Conservation (phyloP, 345 rosid species). For the Anastatica hierochuntica region DNA sequence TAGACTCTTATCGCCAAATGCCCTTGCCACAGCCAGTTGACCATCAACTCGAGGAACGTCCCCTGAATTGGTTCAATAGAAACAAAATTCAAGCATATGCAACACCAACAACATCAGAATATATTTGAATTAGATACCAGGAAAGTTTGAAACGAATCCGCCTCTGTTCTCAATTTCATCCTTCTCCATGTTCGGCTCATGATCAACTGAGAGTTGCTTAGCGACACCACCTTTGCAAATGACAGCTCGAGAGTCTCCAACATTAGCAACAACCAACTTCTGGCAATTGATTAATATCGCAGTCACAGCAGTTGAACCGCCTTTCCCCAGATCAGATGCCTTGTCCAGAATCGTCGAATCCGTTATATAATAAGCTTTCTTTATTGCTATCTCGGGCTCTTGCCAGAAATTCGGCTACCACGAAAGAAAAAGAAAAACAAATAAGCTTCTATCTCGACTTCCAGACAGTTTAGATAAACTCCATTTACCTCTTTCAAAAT, state of each 20-base stretch:
- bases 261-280: slow-evolving; percentile 75
- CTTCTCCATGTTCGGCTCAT: slow-evolving; percentile 69
- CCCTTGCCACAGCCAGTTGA: slow-evolving; percentile 90
- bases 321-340: slow-evolving; percentile 64
- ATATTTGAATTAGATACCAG: slow-evolving; percentile 39
- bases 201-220: slow-evolving; percentile 77
- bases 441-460: background rate
- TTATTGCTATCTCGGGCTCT: slow-evolving; percentile 59
- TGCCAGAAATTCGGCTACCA: slow-evolving; percentile 67
- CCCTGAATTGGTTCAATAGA: slow-evolving; percentile 35
- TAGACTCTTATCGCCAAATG: slow-evolving; percentile 86
- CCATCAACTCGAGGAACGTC: slow-evolving; percentile 93
- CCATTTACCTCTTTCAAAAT: slow-evolving; percentile 69
- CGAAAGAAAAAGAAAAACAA: background rate
- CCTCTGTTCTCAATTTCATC: slow-evolving; percentile 66
- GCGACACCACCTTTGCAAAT: slow-evolving; percentile 60
- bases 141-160: slow-evolving; percentile 79
- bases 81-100: background rate
- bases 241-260: slow-evolving; percentile 93
- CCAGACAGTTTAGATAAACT: background rate
- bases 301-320: slow-evolving; percentile 96
- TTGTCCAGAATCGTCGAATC: slow-evolving; percentile 56
- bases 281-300: slow-evolving; percentile 66
- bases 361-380: slow-evolving; percentile 58
- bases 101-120: background rate